Percentiles rank a stretch among this genome's conserved stretches.
phyloP scores from a whole-genome alignment of 495 filamentous ascomycete genomes.

The Jackrogersella minutella region DNA sequence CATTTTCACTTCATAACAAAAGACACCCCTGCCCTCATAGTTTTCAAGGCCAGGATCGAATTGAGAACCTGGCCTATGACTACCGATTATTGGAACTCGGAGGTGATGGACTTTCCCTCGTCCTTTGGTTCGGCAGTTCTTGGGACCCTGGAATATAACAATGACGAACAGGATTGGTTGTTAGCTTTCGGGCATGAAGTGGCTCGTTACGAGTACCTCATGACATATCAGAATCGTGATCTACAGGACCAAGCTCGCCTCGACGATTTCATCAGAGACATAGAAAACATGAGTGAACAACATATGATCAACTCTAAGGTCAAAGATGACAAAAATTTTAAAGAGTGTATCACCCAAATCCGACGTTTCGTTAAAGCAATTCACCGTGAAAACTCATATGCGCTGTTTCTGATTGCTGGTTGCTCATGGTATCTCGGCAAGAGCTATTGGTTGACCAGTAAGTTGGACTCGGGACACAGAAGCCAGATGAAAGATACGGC shows the following conservation, averaged over 20 bases:
- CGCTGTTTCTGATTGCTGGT: neutral
- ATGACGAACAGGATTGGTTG: neutral
- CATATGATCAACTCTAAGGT: neutral
- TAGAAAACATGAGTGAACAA: neutral
- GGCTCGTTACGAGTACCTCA: neutral
- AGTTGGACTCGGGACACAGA: neutral
- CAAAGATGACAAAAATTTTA: too few relatives aligned
- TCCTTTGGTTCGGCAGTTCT: neutral
- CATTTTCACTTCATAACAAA: neutral
- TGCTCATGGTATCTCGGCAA: neutral
- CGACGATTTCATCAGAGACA: neutral
- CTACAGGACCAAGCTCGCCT: neutral
- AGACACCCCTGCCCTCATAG: neutral
- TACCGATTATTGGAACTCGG: neutral
- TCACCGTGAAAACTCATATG: neutral
- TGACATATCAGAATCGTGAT: neutral
- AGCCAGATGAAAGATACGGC: neutral
- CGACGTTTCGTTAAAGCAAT: neutral
- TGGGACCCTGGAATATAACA: neutral
- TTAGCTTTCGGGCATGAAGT: neutral
- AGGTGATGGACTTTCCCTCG: neutral
- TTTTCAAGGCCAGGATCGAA: neutral
- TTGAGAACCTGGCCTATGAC: neutral
- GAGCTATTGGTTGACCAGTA: neutral
- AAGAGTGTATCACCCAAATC: neutral